Base-by-base conservation (phyloP, 129 eudicot genomes). In the Flaveria ramosissima region DNA sequence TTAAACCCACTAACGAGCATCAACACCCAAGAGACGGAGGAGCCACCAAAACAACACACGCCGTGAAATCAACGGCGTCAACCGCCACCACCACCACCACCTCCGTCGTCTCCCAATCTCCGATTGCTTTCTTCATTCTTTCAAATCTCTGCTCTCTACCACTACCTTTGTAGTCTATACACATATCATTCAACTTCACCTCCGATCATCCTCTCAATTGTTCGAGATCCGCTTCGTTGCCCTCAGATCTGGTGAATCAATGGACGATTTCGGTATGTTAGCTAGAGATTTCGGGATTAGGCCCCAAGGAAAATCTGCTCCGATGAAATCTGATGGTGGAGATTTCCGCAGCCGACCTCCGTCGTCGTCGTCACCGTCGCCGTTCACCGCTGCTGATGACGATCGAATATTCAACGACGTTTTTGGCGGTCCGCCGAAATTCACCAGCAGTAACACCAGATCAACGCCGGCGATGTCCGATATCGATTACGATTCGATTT, bases 301-400 rank as follows among this genome's bases (percentile, higher is more conserved):
- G 64, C 90, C 94, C 20, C 87, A 81, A 55, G 98, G 97, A 3
- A 91, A 94, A 88, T 86, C 97, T 12, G 94, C 92, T 42, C 99
- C 99, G 72, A 94, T 94, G 98, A 85, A 81, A 79, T 72, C 88
- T 5, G 79, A 70, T 61, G 42, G 51, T 52, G 83, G 88, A 76
- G 84, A 51, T 53, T 82, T 77, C 63, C 86, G 72, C 21, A 71
- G 72, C 59, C 75, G 86, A 24, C 75, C 71, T 42, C 74, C 77
- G 3, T 60, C 82, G 1, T 61, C 84, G 9, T 69, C 83, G 2
- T 56, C 75, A 7, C 47, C 80, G 12, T 56, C 75, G 10, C 47
- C 80, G 12, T 83, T 71, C 42, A 62, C 66, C 50, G 70, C 76
- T 26, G 73, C 76, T 21, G 90, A 81, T 66, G 82, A 80, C 9